Evolutionary conservation across 2,329 filamentous ascomycete species (phyloP), one percentile per base, ranked within the genome.

Genomic region (Xylariaceae sp.): DNA sequence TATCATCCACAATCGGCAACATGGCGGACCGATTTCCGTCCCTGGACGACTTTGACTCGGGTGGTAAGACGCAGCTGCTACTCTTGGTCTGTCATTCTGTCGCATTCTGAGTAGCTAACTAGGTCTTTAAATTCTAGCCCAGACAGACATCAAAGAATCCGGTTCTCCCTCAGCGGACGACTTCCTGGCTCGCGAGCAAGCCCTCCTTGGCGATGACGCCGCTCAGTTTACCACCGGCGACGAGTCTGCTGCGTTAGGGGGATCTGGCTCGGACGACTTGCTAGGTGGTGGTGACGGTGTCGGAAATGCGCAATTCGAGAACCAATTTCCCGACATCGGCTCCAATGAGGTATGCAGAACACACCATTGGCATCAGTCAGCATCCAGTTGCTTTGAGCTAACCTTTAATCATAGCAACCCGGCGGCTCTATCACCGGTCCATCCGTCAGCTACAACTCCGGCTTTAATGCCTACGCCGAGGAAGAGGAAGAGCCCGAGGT

Each of bases 161-260:
- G 75, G 72, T 48, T 71, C 76, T 9, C 72, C 78, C 22, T 82
- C 83, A 24, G 74, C 79, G 48, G 82, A 88, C 59, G 89, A 95
- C 67, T 97, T 98, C 65, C 80, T 97, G 37, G 83, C 87, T 49
- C 87, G 91, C 54, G 93, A 98, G 71, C 88, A 89, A 61, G 93
- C 89, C 47, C 68, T 85, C 15, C 81, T 98, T 7, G 93, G 93
- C 52, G 93, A 95, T 50, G 93, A 97, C 65, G 93, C 93, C 46
- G 79, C 89, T 56, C 87, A 90, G 71, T 98, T 98, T 65, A 76
- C 85, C 49, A 86, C 87, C 24, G 76, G 81, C 47, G 81, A 84
- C 59, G 88, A 95, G 62, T 72, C 76, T 44, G 75, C 76, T 42
- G 79, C 79, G 31, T 75, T 81, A 41, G 77, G 75, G 50, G 81